Conservation (phyloP, 306 rosid genomes). For the Betula pendula region DNA sequence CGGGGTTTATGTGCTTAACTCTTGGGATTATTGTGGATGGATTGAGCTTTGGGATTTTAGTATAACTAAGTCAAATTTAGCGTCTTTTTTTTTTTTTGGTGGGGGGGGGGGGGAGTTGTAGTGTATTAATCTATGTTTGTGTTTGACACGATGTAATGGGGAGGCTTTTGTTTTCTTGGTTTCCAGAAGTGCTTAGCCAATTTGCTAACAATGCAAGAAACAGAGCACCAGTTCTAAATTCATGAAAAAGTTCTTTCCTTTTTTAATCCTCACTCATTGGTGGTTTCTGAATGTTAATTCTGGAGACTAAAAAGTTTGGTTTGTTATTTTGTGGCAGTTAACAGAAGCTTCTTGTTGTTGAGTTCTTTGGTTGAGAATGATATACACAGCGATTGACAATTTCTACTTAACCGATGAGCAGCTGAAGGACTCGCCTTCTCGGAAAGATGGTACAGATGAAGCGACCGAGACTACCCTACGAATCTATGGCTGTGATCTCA, state of each 20-base stretch:
- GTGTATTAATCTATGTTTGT: too few species aligned
- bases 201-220: background rate
- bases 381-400: slow-evolving; percentile 84
- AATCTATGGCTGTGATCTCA: slow-evolving; percentile 91
- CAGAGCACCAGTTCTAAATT: background rate
- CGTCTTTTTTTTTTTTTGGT: too few species aligned
- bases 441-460: slow-evolving; percentile 79
- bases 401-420: slow-evolving; percentile 79
- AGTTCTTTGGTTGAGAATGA: slow-evolving; percentile 55
- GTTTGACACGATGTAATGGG: too few species aligned
- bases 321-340: background rate
- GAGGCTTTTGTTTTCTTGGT: background rate
- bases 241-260: background rate
- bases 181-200: background rate
- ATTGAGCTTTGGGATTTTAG: background rate
- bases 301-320: background rate
- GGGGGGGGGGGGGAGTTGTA: too few species aligned
- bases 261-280: background rate
- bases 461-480: slow-evolving; percentile 76
- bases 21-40: background rate
- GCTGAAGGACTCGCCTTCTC: slow-evolving; percentile 62
- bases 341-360: background rate
- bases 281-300: background rate
- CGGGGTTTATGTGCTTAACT: background rate
- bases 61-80: too few species aligned